Base-by-base conservation (phyloP, 208 protist species). In the Leishmania amazonensis region DNA sequence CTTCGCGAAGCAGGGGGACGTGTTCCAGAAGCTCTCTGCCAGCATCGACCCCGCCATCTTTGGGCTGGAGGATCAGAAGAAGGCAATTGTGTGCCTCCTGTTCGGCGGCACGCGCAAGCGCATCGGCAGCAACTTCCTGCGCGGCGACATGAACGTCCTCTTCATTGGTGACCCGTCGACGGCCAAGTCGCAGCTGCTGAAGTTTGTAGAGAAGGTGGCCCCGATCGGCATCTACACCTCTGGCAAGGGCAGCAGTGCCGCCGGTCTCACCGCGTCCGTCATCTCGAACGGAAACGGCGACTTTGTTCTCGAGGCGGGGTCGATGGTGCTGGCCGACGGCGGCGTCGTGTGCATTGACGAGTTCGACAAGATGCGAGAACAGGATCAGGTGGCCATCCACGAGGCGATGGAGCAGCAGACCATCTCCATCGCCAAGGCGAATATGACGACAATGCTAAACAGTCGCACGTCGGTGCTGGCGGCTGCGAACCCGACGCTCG, bases 341-440 rank as follows among this genome's bases (percentile, higher is more conserved):
- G 99, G 99, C 49, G 93, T 99, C n/a, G 98, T 99, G 6, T 99
- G 99, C 91, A 99, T 99, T 79, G 99, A 99, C 91, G 99, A 99
- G 96, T 99, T 99, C 94, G 99, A 99, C 88, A 99, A 99, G 89
- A 99, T 99, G 99, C 87, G 98, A 54, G 94, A 99, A 19, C 87
- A 98, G 83, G 99, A 99, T 81, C 94, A 98, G 71, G 99, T 99
- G 1, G 99, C 99, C 13, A 99, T 99, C 83, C 99, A 99, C 90
- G 99, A 99, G 90, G 99, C 99, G 28, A 99, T 99, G 99, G 99
- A 99, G 88, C 99, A 99, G 87, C 99, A 99, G 89, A 99, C 99
- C 42, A 99, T 99, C 79, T 99, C 99, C 13, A 99, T 99, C 85
- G 99, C 99, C 70, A 99, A 99, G 93, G 99, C 99, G 28, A 99